Base-by-base conservation (phyloP, 2,329 filamentous ascomycete genomes). In the Neofusicoccum parvum region DNA sequence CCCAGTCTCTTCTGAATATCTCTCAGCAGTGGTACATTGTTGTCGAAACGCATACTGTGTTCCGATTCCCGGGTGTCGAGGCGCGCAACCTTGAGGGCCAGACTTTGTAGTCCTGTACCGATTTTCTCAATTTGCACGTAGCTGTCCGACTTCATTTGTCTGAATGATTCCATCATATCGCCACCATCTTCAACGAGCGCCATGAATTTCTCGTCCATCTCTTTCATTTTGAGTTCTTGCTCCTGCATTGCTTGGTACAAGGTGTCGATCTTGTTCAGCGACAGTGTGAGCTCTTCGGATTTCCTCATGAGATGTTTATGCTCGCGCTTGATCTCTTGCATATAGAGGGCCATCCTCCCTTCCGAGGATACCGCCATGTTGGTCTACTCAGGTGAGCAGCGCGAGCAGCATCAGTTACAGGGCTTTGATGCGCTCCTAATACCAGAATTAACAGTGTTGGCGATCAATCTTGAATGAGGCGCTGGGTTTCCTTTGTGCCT, bases 1-100 rank as follows among this genome's bases (percentile, higher is more conserved):
- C 36, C 62, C 5, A 64, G 49, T 17, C 51, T 64, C 5, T 39
- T 23, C 39, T 53, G 51, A 11, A 64, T 54, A 12, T 45, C 50
- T 37, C 46, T 37, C 15, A 64, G 41, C 34, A 64, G 9, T 3
- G 32, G 43, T n/a, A 46, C 43, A 10, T 48, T 60, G 17, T 32
- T 60, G 36, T 60, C 20, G 32, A 60, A 36, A 1, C 56, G 41
- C 14, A 20, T 60, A 9, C n/a, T 45, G 39, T 51, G 54, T 7
- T 66, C 54, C n/a, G 32, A 43, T 36, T 63, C 59, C n/a, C 36
- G 12, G 2, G 34, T n/a, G 20, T 66, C 64, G 20, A 66, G 14
- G 10, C 23, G 54, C 11, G 17, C 48, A 23, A 71, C 41, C 48
- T 51, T 70, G 50, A 50, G 49, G 14, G 63, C 49, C 14, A 70